Evolutionary conservation across 73 alveolate genomes (phyloP).

Genomic region (Stentor coeruleus): DNA sequence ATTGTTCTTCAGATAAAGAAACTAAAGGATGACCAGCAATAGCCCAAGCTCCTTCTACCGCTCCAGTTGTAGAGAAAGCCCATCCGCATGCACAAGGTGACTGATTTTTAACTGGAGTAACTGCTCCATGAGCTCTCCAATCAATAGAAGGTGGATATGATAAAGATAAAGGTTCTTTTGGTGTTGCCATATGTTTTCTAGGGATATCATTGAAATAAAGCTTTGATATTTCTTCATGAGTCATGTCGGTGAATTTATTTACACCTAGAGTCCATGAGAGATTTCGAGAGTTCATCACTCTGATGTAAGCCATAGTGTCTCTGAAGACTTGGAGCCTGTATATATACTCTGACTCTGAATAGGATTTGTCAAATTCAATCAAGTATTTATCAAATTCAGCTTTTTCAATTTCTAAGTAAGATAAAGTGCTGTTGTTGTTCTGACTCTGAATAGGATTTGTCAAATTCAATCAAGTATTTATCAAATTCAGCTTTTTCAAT

Average conservation of each 20-base stretch:
- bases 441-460: neutral
- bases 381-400: neutral
- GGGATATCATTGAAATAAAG: neutral
- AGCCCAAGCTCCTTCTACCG: slow-evolving; percentile 54
- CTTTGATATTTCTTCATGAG: slow-evolving; percentile 35
- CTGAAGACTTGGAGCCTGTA: neutral
- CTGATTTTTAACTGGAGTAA: slow-evolving; percentile 61
- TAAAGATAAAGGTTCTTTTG: neutral
- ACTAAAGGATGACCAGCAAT: slow-evolving; percentile 9
- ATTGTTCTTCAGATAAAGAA: slow-evolving; percentile 47
- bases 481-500: neutral
- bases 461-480: neutral
- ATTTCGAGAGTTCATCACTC: neutral
- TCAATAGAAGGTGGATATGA: slow-evolving; percentile 42
- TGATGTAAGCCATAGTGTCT: slow-evolving; percentile 14
- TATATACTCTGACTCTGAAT: neutral
- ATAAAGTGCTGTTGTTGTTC: too few relatives aligned
- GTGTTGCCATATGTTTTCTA: neutral
- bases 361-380: neutral
- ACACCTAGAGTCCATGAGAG: slow-evolving; percentile 21
- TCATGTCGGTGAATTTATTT: slow-evolving; percentile 48
- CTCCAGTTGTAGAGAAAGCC: slow-evolving; percentile 79
- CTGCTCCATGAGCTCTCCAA: slow-evolving; percentile 63
- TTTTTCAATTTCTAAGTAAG: neutral
- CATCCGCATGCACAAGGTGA: slow-evolving; percentile 80